Percentiles rank a stretch among this genome's conserved stretches.
These are phyloP conservation scores for Scedosporium minutisporum DNA, from an alignment of 2,329 filamentous ascomycete species.

Conservation along the genomic window DNA sequence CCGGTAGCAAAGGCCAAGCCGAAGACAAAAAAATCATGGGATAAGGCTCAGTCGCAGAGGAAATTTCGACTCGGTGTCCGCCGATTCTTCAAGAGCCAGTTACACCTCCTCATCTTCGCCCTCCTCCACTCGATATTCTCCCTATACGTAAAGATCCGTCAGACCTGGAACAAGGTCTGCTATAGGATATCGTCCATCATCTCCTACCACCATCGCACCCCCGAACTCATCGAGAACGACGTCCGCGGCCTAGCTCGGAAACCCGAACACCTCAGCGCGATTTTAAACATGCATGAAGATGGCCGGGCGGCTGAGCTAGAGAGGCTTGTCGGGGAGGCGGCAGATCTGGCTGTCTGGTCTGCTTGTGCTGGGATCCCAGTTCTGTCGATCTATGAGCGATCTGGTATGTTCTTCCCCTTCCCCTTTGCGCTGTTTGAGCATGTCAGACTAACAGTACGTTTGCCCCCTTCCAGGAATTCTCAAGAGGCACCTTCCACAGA, in stretches of 20 bases:
- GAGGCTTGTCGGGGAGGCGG: constrained; percentile 77
- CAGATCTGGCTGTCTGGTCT: constrained; percentile 89
- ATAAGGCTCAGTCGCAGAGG: constrained; percentile 13
- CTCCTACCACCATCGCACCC: constrained; percentile 92
- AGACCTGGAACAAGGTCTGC: constrained; percentile 67
- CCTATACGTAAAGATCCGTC: constrained; percentile 73
- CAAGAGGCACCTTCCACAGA: constrained; percentile 79
- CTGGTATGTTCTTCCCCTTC: constrained; percentile 44
- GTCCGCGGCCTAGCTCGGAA: constrained; percentile 63
- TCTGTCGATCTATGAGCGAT: constrained; percentile 86
- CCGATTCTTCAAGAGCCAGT: constrained; percentile 49
- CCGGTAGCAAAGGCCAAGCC: neutral
- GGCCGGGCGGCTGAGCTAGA: constrained; percentile 65
- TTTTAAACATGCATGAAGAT: constrained; percentile 65
- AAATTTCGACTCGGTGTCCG: constrained; percentile 46
- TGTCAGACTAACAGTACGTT: neutral
- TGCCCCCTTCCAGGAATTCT: constrained; percentile 54
- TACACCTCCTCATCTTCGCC: constrained; percentile 59
- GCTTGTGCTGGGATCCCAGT: constrained; percentile 78
- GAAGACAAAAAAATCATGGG: constrained; percentile 10
- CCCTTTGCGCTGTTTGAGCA: neutral
- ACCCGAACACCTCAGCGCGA: constrained; percentile 79
- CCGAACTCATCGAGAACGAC: constrained; percentile 83
- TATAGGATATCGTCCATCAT: constrained; percentile 73
- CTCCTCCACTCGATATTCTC: constrained; percentile 76